Evolutionary conservation across 73 alveolate genomes (phyloP).

Genomic region (Paraurostyla sp.): DNA sequence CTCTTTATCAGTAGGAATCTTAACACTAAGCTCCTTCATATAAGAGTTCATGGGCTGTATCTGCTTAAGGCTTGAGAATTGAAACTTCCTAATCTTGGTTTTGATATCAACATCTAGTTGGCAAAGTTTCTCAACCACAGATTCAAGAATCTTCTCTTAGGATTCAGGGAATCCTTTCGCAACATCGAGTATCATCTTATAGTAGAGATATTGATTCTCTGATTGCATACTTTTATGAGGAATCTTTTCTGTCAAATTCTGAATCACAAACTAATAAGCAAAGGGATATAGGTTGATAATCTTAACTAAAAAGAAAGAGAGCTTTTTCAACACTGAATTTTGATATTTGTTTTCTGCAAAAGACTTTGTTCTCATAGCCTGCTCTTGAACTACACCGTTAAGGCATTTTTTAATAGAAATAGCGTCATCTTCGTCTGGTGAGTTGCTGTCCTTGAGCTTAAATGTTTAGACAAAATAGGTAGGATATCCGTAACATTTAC

Average conservation of each 20-base stretch:
- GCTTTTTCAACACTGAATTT: background rate
- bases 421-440: constrained; percentile 39
- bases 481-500: constrained; percentile 16
- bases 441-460: no score
- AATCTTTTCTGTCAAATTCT: background rate
- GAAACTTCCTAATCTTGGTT: constrained; percentile 5
- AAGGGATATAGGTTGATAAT: constrained; percentile 14
- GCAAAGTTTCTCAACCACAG: constrained; percentile 46
- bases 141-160: background rate
- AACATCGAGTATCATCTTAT: background rate
- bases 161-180: background rate
- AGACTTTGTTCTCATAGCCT: background rate
- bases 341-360: background rate
- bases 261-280: background rate
- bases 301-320: background rate
- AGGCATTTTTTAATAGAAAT: constrained; percentile 35
- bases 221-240: constrained; percentile 30
- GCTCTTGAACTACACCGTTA: background rate
- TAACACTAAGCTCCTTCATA: background rate
- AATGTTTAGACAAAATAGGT: background rate
- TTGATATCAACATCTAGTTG: constrained; percentile 48
- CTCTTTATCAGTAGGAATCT: constrained; percentile 25
- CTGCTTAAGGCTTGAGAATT: background rate
- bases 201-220: constrained; percentile 4
- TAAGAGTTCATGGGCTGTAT: constrained; percentile 33